Conservation (phyloP, 2,329 filamentous ascomycete genomes). For the Elsinoe australis region DNA sequence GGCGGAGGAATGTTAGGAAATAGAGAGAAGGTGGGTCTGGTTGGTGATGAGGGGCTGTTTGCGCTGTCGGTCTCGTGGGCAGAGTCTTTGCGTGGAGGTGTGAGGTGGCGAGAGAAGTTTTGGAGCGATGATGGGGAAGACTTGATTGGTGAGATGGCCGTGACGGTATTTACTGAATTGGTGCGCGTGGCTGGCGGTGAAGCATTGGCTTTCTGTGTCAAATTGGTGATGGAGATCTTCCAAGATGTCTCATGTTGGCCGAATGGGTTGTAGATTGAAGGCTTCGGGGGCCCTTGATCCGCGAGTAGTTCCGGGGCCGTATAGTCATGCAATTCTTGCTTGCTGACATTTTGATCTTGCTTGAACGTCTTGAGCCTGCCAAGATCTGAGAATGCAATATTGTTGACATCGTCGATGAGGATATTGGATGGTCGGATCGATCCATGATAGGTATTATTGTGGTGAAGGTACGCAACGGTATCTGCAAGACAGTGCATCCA, state of each 20-base stretch:
- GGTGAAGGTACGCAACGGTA: constrained; percentile 60
- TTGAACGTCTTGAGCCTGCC: constrained; percentile 43
- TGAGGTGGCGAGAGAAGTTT: constrained; percentile 11
- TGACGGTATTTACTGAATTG: constrained; percentile 2
- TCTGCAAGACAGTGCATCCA: constrained; percentile 70
- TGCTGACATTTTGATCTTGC: constrained; percentile 48
- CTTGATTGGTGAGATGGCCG: neutral
- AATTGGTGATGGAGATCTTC: neutral
- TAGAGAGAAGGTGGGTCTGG: neutral
- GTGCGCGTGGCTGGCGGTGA: neutral
- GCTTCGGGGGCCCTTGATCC: neutral
- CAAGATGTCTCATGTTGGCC: constrained; percentile 1
- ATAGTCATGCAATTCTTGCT: constrained; percentile 66
- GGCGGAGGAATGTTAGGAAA: neutral
- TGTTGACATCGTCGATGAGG: constrained; percentile 56
- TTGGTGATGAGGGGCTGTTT: neutral
- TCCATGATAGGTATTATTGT: constrained; percentile 55
- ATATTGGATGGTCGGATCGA: constrained; percentile 66
- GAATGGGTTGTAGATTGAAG: constrained; percentile 2
- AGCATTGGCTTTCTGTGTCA: neutral
- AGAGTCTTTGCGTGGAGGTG: constrained; percentile 3
- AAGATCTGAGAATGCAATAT: constrained; percentile 61
- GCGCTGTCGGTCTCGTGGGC: neutral
- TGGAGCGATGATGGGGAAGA: neutral
- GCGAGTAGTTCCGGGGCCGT: constrained; percentile 56